Evolutionary conservation across 108 stramenopile genomes (phyloP), one percentile per base, ranked within the genome.

Genomic region (Skeletonema tropicum): DNA sequence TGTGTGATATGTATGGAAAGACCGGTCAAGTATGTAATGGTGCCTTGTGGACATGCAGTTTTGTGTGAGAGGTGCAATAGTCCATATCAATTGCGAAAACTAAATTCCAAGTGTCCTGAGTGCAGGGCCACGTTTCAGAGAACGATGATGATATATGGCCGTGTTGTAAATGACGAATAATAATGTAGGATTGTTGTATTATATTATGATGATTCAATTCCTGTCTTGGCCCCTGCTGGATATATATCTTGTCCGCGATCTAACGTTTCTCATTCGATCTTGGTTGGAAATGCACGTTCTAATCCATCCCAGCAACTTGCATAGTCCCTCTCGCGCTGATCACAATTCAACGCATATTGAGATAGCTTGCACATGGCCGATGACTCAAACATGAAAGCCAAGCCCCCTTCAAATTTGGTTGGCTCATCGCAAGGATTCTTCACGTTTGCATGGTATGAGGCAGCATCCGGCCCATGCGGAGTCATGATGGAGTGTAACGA

Each of bases 301-400:
- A 87, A 71, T 29, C 77, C 79, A 58, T 78, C 74, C 94, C 94
- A 95, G 78, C 94, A 95, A 26, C 59, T 65, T 23, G 79, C 79
- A 70, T 95, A 95, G 6, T 79, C 77, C 23, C 12, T 31, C 75
- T 95, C 89, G 21, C 87, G 65, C 31, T 84, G 80, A 13, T 81
- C 57, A 10, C 84, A 79, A 10, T 57, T 29, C 75, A 92, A 71
- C 25, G 94, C 97, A 57, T 74, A 81, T 39, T 81, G 60, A 15
- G 85, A 83, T 17, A 94, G 45, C 48, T 74, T 76, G 48, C 96
- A 73, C 69, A 88, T 83, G n/a, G 79, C 84, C 17, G 80, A 84
- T 6, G 91, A 95, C 79, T 98, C 98, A 82, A 97, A 98, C 96
- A 98, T 97, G 77, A 98, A 98, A 17, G 98, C 98, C 42, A 98